Base-by-base conservation (phyloP, 352 stramenopile genomes). In the Hyaloperonospora brassicae region DNA sequence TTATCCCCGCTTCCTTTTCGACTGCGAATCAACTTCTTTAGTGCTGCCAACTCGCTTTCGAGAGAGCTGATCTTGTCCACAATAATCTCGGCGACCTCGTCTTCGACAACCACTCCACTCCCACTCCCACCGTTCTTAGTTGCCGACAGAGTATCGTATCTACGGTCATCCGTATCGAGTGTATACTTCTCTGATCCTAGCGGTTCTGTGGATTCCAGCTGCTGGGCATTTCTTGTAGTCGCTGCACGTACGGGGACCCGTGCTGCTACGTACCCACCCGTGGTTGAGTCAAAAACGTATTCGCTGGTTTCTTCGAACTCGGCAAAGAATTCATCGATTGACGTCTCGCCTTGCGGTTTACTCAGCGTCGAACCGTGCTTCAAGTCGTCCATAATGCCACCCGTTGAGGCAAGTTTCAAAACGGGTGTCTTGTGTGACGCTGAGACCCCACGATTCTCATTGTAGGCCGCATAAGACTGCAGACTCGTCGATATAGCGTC, bases 31-130 rank as follows among this genome's bases (percentile, higher is more conserved):
- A 91, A 55, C 36, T 81, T 66, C 48, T 91, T 91, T 5, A 91
- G 47, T 5, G 72, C 71, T 39, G 75, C 72, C 14, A 91, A 31
- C 38, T 91, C 80, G 8, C 64, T 68, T 54, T 86, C 80, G 1
- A 91, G 53, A 27, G 72, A 80, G 6, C 76, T 88, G 9, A 91
- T 91, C 52, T 89, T 91, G 61, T 88, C 70, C 27, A 86, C 80
- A 50, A 91, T 91, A 41, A 81, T 79, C 17, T 82, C 79, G 10
- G 79, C 72, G 21, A 86, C 72, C 38, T 74, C 73, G 30, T 79
- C 61, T 34, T 34, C 27, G 58, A 47, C 57, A 13, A 66, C 61
- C 34, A 66, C 55, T 10, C 55, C 57, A 6, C 55, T 43, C 9
- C 50, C 21, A 4, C 44, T 27, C 17, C 17, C 17, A 3, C 39